These are phyloP conservation scores for Sedum album DNA, from an alignment of 164 flowering plant genomes.

Conservation along the genomic window DNA sequence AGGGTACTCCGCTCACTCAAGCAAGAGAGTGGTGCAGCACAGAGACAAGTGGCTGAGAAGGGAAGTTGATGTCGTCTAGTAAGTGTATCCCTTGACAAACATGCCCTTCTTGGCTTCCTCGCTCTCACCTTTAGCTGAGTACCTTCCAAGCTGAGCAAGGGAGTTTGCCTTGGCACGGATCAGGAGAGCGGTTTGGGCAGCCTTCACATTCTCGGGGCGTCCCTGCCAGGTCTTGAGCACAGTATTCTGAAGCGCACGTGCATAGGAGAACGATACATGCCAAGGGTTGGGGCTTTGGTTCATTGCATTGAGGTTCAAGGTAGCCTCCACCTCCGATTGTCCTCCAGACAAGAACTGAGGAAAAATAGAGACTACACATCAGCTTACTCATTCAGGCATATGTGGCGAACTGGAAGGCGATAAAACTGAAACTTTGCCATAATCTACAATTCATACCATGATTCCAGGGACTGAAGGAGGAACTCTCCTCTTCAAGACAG, in stretches of 20 bases:
- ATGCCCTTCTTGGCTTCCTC: conserved; percentile 80
- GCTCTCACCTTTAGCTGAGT: conserved; percentile 64
- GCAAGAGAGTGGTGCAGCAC: no score
- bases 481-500: conserved; percentile 6
- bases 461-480: conserved; percentile 8
- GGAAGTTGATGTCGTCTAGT: conserved; percentile 21
- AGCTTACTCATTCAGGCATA: neutral
- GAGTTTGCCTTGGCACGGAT: conserved; percentile 81
- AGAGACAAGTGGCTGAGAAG: neutral
- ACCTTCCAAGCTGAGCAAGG: conserved; percentile 72
- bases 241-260: conserved; percentile 72
- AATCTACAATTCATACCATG: neutral
- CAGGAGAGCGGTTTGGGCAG: conserved; percentile 59
- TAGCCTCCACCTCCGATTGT: conserved; percentile 76
- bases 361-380: conserved; percentile 5
- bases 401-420: neutral
- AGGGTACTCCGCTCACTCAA: no score
- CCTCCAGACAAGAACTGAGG: conserved; percentile 79
- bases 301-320: conserved; percentile 72
- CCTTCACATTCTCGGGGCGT: conserved; percentile 60
- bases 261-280: conserved; percentile 87
- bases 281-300: conserved; percentile 84
- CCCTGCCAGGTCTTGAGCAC: conserved; percentile 84
- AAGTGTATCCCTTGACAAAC: conserved; percentile 79
- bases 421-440: neutral